Base-by-base conservation (phyloP, 2,329 filamentous ascomycete genomes). In the Colletotrichum acutatum region DNA sequence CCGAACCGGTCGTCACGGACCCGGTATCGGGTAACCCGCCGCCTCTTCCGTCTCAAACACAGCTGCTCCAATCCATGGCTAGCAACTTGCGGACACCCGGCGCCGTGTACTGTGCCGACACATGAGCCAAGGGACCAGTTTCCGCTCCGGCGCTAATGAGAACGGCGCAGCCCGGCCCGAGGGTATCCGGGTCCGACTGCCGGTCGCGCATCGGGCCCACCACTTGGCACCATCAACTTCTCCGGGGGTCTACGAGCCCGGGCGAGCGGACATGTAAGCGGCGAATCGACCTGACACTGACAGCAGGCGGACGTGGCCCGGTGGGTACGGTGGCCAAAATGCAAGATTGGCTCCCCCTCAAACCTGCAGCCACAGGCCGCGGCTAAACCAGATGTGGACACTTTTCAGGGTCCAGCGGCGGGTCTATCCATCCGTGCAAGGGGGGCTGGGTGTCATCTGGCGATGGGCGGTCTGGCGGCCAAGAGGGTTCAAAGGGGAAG, bases 391-490 rank as follows among this genome's bases (percentile, higher is more conserved):
- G 60, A 53, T 42, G 60, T 63, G 60, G 60, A 34, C 32, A 34
- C 53, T 65, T 65, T 70, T 72, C 66, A 70, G 60, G 70, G 70
- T 72, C 66, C 70, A 60, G 37, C 26, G 66, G 66, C 66, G 70
- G 70, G 66, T 57, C 70, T 46, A 26, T 46, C 52, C 59, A 57
- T 24, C 46, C 8, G 52, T 62, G 34, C 54, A 69, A 68, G 60
- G 66, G 66, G 69, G 53, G 58, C 53, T 56, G 42, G 69, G 65
- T 72, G 65, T 59, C 69, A 63, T 69, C 53, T 72, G 66, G 66
- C 66, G 70, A 72, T 72, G 70, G 70, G 70, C 70, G 70, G 70
- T 72, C 70, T 72, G 70, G 60, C 70, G 66, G 70, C 70, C 70
- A 72, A 70, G 70, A 72, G 70, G 37, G 53, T 72, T 71, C 70